These are phyloP conservation scores for Heliamphora exappendiculata DNA, from an alignment of 148 eudicot genomes.

Conservation along the genomic window DNA sequence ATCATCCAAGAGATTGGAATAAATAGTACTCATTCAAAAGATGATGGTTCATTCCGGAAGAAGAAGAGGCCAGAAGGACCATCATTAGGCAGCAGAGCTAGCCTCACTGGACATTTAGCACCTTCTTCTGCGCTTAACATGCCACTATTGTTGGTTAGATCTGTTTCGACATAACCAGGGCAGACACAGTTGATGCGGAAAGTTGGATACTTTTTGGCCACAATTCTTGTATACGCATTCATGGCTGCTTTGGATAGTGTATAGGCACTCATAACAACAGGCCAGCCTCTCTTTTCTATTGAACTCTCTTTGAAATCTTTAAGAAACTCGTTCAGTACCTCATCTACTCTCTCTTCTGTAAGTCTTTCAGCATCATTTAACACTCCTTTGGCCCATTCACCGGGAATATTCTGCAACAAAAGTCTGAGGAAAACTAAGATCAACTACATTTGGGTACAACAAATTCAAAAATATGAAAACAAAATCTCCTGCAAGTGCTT, in stretches of 20 bases:
- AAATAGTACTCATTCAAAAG: background rate
- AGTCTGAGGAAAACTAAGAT: background rate
- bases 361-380: constrained; percentile 29
- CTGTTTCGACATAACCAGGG: constrained; percentile 44
- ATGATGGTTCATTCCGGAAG: background rate
- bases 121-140: constrained; percentile 32
- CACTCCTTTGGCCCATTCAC: constrained; percentile 26
- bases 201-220: constrained; percentile 22
- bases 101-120: constrained; percentile 28
- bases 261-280: constrained; percentile 10
- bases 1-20: background rate
- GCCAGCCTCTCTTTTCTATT: constrained; percentile 19
- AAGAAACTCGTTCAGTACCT: constrained; percentile 29
- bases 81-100: constrained; percentile 33
- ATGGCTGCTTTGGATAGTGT: constrained; percentile 24
- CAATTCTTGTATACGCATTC: constrained; percentile 29
- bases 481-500: background rate
- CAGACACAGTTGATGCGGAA: constrained; percentile 35
- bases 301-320: constrained; percentile 21
- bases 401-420: constrained; percentile 9
- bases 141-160: constrained; percentile 24
- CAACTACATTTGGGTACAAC: background rate
- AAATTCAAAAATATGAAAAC: background rate
- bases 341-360: constrained; percentile 40
- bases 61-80: constrained; percentile 29